Conservation (phyloP, 192 early-diverging fungal genomes). For the Podila epigama region DNA sequence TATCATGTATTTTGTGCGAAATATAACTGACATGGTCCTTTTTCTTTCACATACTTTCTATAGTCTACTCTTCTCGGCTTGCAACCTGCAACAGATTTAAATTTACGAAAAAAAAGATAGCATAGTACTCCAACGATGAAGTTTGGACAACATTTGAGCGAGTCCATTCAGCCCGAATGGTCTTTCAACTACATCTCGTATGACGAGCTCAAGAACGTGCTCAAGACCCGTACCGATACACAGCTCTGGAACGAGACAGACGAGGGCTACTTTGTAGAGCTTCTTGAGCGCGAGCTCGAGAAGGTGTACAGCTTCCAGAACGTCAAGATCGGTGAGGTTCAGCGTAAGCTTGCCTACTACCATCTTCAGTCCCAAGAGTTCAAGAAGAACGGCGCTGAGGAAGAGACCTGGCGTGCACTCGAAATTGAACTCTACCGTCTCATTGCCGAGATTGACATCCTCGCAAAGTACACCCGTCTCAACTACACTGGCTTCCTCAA, state of each 20-base stretch:
- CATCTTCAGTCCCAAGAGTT: conserved; percentile 69
- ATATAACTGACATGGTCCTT: too few species aligned
- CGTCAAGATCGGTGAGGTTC: conserved; percentile 32
- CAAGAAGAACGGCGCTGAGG: conserved; percentile 75
- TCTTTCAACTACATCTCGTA: conserved; percentile 40
- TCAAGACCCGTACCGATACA: conserved; percentile 14
- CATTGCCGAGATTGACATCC: conserved; percentile 77
- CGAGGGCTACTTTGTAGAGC: conserved; percentile 65
- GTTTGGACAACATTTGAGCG: conserved; percentile 25
- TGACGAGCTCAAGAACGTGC: conserved; percentile 31
- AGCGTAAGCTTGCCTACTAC: conserved; percentile 30
- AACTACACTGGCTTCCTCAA: conserved; percentile 89
- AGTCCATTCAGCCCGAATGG: conserved; percentile 39
- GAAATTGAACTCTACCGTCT: conserved; percentile 77
- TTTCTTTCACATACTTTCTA: background rate
- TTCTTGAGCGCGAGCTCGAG: conserved; percentile 88
- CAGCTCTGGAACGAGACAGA: conserved; percentile 25
- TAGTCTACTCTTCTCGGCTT: background rate
- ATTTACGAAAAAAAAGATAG: background rate
- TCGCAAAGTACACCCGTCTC: conserved; percentile 78
- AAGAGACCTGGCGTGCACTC: conserved; percentile 73
- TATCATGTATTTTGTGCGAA: too few species aligned
- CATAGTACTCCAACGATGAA: conserved; percentile 19
- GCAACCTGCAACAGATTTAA: background rate
- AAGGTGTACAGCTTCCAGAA: conserved; percentile 65